Conservation (phyloP, 441 rosid genomes). For the Populus hybrid region DNA sequence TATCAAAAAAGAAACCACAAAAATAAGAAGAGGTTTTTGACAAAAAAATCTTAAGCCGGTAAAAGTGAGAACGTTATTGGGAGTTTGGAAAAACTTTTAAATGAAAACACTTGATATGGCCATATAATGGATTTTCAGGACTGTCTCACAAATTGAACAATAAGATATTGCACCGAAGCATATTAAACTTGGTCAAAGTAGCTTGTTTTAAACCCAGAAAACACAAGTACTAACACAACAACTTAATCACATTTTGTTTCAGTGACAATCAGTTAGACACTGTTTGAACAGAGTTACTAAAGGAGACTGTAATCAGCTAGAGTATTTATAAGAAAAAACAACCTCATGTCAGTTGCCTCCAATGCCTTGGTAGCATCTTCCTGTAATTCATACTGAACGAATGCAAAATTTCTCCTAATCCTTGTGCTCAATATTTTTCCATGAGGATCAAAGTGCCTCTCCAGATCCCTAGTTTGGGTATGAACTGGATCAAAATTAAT, state of each 20-base stretch:
- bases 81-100: not conserved
- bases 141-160: not conserved
- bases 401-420: not conserved
- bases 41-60: not conserved
- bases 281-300: not conserved
- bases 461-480: not conserved
- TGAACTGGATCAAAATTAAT: not conserved
- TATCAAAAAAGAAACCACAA: not conserved
- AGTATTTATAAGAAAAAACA: not conserved
- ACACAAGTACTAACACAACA: not conserved
- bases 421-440: not conserved
- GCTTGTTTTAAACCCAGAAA: not conserved
- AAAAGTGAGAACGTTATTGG: not conserved
- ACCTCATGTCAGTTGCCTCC: not conserved
- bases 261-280: not conserved
- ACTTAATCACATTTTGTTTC: not conserved
- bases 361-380: not conserved
- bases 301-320: not conserved
- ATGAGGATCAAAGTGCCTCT: not conserved
- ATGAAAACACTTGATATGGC: not conserved
- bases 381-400: not conserved
- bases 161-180: not conserved
- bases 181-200: not conserved
- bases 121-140: not conserved
- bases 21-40: not conserved